Conservation (phyloP, 2,329 filamentous ascomycete species). For the Fusarium transvaalense region DNA sequence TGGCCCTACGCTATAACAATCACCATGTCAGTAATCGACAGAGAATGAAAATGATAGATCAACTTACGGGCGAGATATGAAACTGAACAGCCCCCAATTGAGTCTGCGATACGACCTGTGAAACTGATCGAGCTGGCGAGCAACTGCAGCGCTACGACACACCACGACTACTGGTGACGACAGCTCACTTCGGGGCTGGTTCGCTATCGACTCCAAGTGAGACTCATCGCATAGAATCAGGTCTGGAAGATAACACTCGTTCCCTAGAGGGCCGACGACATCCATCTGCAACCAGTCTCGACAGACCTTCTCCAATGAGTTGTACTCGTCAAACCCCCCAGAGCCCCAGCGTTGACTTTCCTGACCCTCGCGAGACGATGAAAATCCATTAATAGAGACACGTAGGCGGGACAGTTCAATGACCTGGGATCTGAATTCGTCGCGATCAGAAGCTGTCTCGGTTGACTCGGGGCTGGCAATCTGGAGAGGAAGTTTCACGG, state of each 20-base stretch:
- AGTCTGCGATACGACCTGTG: slow-evolving; percentile 35
- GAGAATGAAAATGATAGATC: too few relatives aligned
- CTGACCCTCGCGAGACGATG: not conserved
- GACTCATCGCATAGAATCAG: slow-evolving; percentile 45
- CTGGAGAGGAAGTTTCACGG: slow-evolving; percentile 51
- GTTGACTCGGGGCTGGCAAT: slow-evolving; percentile 1
- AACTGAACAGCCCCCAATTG: slow-evolving; percentile 50
- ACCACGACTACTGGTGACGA: slow-evolving; percentile 50
- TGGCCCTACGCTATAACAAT: slow-evolving; percentile 51
- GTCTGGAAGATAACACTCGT: slow-evolving; percentile 40
- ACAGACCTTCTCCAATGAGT: slow-evolving; percentile 20
- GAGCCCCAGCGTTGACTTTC: slow-evolving; percentile 4
- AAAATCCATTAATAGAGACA: slow-evolving; percentile 32
- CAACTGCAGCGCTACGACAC: slow-evolving; percentile 50
- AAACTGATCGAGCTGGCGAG: slow-evolving; percentile 42
- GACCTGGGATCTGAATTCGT: slow-evolving; percentile 49
- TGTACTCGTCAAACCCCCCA: slow-evolving; percentile 10
- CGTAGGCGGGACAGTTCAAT: slow-evolving; percentile 50
- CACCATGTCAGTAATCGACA: not conserved
- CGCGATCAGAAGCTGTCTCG: slow-evolving; percentile 16
- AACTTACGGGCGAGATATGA: slow-evolving; percentile 55
- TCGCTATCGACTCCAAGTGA: slow-evolving; percentile 4
- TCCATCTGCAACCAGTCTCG: slow-evolving; percentile 32
- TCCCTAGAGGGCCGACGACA: slow-evolving; percentile 9
- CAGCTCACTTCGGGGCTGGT: slow-evolving; percentile 1